Evolutionary conservation across 257 asterid species (phyloP).

Genomic region (Fraxinus excelsior): DNA sequence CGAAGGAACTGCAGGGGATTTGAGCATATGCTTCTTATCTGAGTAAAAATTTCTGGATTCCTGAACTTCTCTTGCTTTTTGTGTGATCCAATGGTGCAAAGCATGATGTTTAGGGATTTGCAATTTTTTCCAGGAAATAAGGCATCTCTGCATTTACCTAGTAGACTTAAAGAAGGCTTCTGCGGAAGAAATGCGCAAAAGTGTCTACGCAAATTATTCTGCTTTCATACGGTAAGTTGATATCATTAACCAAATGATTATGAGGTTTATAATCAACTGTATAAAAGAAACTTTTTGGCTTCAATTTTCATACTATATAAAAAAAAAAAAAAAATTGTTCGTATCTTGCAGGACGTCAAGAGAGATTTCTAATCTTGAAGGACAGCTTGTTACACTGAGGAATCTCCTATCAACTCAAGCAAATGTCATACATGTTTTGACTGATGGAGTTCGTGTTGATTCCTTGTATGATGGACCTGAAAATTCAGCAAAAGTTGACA

Average conservation of each 20-base stretch:
- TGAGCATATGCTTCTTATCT: background rate
- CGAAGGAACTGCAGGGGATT: background rate
- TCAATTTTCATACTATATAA: background rate
- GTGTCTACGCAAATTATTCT: constrained; percentile 86
- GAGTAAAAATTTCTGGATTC: background rate
- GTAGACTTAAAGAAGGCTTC: constrained; percentile 82
- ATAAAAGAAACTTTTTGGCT: background rate
- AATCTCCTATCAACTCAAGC: constrained; percentile 74
- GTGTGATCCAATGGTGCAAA: background rate
- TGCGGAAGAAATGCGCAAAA: constrained; percentile 94
- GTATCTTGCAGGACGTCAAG: constrained; percentile 69
- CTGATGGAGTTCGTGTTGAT: constrained; percentile 70
- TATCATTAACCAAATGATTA: background rate
- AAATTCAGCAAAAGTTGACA: constrained; percentile 36
- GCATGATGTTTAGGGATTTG: background rate
- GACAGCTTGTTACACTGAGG: constrained; percentile 79
- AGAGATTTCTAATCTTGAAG: constrained; percentile 92
- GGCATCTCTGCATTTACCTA: constrained; percentile 74
- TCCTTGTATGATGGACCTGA: constrained; percentile 51
- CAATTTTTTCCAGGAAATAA: constrained; percentile 64
- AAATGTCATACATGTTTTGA: constrained; percentile 60
- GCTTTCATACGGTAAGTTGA: constrained; percentile 74
- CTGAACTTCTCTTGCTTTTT: background rate
- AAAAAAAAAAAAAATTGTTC: background rate
- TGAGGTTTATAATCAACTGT: background rate